phyloP scores from a whole-genome alignment of 768 basidiomycete species.

The Rhodosporidiobolus sp. region DNA sequence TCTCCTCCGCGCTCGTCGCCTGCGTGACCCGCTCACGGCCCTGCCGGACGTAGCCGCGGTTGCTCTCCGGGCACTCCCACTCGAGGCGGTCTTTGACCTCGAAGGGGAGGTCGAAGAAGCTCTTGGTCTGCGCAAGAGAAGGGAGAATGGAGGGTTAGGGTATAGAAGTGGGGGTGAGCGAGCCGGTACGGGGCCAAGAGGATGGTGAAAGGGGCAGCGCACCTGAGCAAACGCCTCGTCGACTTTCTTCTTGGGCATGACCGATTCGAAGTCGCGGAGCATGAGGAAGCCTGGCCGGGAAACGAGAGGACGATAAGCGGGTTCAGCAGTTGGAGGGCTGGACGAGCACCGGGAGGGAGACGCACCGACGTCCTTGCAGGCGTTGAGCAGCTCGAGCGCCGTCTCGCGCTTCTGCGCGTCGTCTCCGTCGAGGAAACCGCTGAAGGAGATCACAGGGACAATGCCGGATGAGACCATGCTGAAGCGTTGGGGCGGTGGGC shows the following conservation, averaged over 20 bases:
- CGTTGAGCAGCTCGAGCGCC: constrained; percentile 67
- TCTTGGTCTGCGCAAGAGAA: constrained; percentile 60
- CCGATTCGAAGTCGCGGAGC: constrained; percentile 64
- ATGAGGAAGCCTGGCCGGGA: constrained; percentile 67
- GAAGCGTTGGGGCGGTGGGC: background rate
- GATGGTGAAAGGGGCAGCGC: constrained; percentile 15
- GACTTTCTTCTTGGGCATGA: constrained; percentile 57
- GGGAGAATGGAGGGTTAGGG: background rate
- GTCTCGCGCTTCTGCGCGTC: constrained; percentile 60
- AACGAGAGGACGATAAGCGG: constrained; percentile 40
- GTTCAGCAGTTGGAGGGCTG: background rate
- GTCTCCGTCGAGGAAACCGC: constrained; percentile 60
- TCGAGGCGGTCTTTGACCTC: constrained; percentile 61
- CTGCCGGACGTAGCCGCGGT: constrained; percentile 75
- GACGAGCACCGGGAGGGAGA: background rate
- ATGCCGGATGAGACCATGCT: constrained; percentile 16
- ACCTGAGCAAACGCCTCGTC: constrained; percentile 67
- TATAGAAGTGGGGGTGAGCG: constrained; percentile 4
- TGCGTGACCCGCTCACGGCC: constrained; percentile 65
- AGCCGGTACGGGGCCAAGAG: too few species aligned
- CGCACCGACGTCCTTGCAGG: constrained; percentile 60
- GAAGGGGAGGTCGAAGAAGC: constrained; percentile 67
- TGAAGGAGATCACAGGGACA: constrained; percentile 74
- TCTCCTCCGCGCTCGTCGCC: constrained; percentile 57
- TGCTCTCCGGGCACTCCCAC: constrained; percentile 60